phyloP scores from a whole-genome alignment of 2,329 filamentous ascomycete genomes.

The Microthyrium microscopicum region DNA sequence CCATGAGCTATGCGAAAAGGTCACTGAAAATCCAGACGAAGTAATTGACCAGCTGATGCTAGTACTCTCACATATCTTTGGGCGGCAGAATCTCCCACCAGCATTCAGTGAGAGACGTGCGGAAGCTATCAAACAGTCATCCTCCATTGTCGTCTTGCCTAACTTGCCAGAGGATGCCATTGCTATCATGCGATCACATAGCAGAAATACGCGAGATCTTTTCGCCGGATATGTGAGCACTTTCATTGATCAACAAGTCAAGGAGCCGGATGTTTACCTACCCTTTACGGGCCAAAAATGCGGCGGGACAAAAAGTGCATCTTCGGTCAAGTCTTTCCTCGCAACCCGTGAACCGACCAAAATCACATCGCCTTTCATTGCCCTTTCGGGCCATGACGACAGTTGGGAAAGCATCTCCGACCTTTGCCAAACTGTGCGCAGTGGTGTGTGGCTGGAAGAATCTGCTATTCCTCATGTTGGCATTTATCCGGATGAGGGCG shows the following conservation, averaged over 20 bases:
- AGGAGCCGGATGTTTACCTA: slow-evolving; percentile 34
- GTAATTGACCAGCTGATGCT: slow-evolving; percentile 46
- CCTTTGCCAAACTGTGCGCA: slow-evolving; percentile 47
- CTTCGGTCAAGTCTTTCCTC: slow-evolving; percentile 11
- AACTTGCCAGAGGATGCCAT: slow-evolving; percentile 41
- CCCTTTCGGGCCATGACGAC: slow-evolving; percentile 52
- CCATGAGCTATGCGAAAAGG: slow-evolving; percentile 41
- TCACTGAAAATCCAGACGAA: slow-evolving; percentile 33
- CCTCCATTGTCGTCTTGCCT: slow-evolving; percentile 50
- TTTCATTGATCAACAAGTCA: slow-evolving; percentile 48
- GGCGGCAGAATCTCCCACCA: slow-evolving; percentile 35
- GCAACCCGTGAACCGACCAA: slow-evolving; percentile 11
- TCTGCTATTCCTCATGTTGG: slow-evolving; percentile 53
- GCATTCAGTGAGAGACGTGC: slow-evolving; percentile 31
- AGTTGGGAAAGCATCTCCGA: slow-evolving; percentile 48
- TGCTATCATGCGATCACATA: slow-evolving; percentile 42
- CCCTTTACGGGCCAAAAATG: slow-evolving; percentile 34
- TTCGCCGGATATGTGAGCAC: slow-evolving; percentile 55
- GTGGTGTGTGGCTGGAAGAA: slow-evolving; percentile 58
- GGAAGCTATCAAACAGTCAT: slow-evolving; percentile 36
- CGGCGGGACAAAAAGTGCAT: slow-evolving; percentile 12
- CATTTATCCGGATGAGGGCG: slow-evolving; percentile 38
- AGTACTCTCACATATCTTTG: slow-evolving; percentile 55
- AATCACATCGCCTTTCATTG: slow-evolving; percentile 52
- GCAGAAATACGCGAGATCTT: slow-evolving; percentile 45